Evolutionary conservation across 345 rosid species (phyloP).

Genomic region (Salix arbutifolia): DNA sequence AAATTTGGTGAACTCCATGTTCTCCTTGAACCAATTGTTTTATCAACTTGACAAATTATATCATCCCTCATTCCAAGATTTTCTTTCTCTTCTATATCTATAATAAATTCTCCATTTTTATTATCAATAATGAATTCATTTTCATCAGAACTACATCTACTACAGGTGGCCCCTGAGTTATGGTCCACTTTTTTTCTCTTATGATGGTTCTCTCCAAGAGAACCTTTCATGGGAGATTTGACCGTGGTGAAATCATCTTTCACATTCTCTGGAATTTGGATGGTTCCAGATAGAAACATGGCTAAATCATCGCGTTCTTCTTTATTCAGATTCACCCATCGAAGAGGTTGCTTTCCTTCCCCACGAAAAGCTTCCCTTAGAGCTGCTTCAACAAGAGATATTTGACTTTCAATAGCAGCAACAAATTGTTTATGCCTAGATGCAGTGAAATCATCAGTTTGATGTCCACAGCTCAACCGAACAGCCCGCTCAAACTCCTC

Average conservation of each 20-base stretch:
- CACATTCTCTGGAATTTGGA: slow-evolving; percentile 25
- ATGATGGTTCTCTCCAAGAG: slow-evolving; percentile 23
- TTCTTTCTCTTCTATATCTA: slow-evolving; percentile 38
- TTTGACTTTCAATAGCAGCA: slow-evolving; percentile 64
- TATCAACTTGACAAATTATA: slow-evolving; percentile 31
- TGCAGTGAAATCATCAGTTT: slow-evolving; percentile 43
- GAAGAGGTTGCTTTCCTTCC: slow-evolving; percentile 66
- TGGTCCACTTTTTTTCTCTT: slow-evolving; percentile 29
- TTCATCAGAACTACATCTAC: slow-evolving; percentile 26
- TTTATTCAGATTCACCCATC: slow-evolving; percentile 68
- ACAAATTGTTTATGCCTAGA: slow-evolving; percentile 72
- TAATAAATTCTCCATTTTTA: slow-evolving; percentile 30
- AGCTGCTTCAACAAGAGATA: slow-evolving; percentile 50
- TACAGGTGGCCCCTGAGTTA: slow-evolving; percentile 26
- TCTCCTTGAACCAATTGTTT: slow-evolving; percentile 41
- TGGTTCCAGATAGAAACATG: slow-evolving; percentile 64
- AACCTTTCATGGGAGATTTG: slow-evolving; percentile 24
- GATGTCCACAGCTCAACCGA: slow-evolving; percentile 51
- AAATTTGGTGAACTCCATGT: slow-evolving; percentile 66
- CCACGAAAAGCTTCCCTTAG: slow-evolving; percentile 44
- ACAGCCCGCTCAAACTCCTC: slow-evolving; percentile 85
- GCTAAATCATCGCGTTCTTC: slow-evolving; percentile 86
- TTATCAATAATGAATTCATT: slow-evolving; percentile 19
- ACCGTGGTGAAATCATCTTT: slow-evolving; percentile 31
- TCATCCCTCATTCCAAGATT: slow-evolving; percentile 35